Evolutionary conservation across 2,329 filamentous ascomycete species (phyloP).

Genomic region (Aspergillus carbonarius): DNA sequence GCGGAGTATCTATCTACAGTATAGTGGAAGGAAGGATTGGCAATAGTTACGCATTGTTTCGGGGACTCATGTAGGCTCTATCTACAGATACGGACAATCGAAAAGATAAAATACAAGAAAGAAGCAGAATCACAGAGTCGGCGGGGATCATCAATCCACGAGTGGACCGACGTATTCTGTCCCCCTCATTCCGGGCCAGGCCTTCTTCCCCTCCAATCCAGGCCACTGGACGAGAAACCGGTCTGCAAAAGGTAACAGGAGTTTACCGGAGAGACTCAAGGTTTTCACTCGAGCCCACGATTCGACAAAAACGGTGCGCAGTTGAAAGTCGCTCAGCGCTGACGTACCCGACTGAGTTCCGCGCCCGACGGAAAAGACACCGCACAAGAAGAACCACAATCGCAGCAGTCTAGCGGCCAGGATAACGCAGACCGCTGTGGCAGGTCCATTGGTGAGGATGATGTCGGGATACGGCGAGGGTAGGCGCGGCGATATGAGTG

Average conservation of each 20-base stretch:
- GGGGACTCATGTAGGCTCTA: background rate
- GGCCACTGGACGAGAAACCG: conserved; percentile 81
- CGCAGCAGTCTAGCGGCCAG: conserved; percentile 57
- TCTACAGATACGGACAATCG: background rate
- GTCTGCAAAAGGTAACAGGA: conserved; percentile 72
- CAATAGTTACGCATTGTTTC: no score
- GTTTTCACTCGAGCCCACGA: conserved; percentile 84
- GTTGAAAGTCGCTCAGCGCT: conserved; percentile 49
- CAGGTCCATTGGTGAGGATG: conserved; percentile 85
- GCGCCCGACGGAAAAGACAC: conserved; percentile 12
- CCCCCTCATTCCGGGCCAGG: conserved; percentile 40
- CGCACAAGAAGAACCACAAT: conserved; percentile 43
- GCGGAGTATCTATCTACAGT: no score
- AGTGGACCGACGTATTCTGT: conserved; percentile 42
- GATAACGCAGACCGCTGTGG: conserved; percentile 76
- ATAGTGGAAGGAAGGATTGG: no score
- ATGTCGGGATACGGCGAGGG: conserved; percentile 62
- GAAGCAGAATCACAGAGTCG: background rate
- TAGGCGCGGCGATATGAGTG: conserved; percentile 18
- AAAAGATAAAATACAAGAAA: background rate
- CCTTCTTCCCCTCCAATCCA: conserved; percentile 52
- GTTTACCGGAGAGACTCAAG: conserved; percentile 78
- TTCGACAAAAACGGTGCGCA: conserved; percentile 83
- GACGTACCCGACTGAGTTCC: conserved; percentile 14
- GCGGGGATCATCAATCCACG: conserved; percentile 28